Base-by-base conservation (phyloP, 2,329 filamentous ascomycete genomes). In the Neoarthrinium moseri region DNA sequence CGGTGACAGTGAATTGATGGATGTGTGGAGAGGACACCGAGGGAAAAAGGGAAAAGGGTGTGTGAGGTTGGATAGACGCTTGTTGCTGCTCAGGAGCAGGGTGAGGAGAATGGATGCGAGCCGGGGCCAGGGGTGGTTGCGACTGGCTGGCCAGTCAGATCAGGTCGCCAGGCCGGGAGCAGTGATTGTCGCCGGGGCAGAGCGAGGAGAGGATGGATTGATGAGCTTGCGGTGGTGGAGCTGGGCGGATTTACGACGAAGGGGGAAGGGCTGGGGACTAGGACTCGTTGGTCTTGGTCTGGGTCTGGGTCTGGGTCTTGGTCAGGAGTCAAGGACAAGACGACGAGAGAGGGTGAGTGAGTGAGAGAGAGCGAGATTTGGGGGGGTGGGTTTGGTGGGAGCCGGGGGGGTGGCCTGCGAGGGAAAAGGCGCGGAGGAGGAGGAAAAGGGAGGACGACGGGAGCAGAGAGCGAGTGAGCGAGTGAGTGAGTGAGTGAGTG, bases 61-160 rank as follows among this genome's bases (percentile, higher is more conserved):
- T 44, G 41, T 60, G 60, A 62, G 58, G 58, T 61, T 61, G 58
- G 58, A 55, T 55, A 43, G 41, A 34, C 20, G 24, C 17, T 21
- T 22, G 29, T 24, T 15, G 12, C 13, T 29, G 17, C 40, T 23
- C 17, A n/a, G 21, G 30, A 53, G 56, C 58, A 57, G 59, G 59
- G 56, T 56, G 47, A 50, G 53, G 51, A 57, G 54, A 57, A 53
- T 27, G 21, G 48, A 56, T 51, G 56, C 56, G 56, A 62, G 58
- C 56, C 57, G n/a, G n/a, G n/a, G n/a, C 49, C 55, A 56, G 53
- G 57, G 54, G 55, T 51, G 52, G 46, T 51, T 54, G 50, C 51
- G 51, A 49, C 50, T n/a, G 46, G 53, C 48, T 46, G 50, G 46
- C 48, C 46, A 48, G 44, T 50, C 33, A 53, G 51, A 50, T 35